These are phyloP conservation scores for Penicillium goetzii DNA, from an alignment of 495 filamentous ascomycete genomes.

Conservation along the genomic window DNA sequence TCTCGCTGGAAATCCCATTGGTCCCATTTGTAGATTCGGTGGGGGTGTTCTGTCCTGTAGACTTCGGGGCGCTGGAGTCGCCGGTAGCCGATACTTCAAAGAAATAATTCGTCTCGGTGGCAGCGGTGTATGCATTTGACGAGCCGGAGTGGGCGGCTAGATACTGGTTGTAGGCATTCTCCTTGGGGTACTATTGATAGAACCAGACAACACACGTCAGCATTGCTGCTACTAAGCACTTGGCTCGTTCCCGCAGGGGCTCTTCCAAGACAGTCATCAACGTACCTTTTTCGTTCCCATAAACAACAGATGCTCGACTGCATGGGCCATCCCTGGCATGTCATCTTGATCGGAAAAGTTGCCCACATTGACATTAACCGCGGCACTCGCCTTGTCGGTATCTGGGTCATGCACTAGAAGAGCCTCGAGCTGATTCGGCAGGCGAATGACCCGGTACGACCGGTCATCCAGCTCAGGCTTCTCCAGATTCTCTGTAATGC, in stretches of 20 bases:
- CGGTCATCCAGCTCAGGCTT: constrained; percentile 87
- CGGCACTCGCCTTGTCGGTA: constrained; percentile 95
- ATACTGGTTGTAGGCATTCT: constrained; percentile 96
- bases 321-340: constrained; percentile 93
- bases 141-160: constrained; percentile 84
- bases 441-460: constrained; percentile 81
- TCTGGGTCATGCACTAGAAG: constrained; percentile 92
- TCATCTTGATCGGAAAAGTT: constrained; percentile 90
- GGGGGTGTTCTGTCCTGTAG: constrained; percentile 37
- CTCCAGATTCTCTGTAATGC: constrained; percentile 80
- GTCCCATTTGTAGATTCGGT: constrained; percentile 31
- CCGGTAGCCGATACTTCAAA: constrained; percentile 86
- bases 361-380: constrained; percentile 93
- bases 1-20: constrained; percentile 45
- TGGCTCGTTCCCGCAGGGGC: background rate
- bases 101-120: constrained; percentile 96
- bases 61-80: constrained; percentile 49
- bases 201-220: constrained; percentile 19
- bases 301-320: constrained; percentile 91
- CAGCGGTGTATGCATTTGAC: constrained; percentile 93
- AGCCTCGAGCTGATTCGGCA: constrained; percentile 90
- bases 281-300: constrained; percentile 96
- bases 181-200: constrained; percentile 72
- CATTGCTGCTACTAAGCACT: constrained; percentile 8
- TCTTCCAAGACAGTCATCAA: constrained; percentile 3